Base-by-base conservation (phyloP, 176 grass and related monocot species). In the Phyllostachys edulis region DNA sequence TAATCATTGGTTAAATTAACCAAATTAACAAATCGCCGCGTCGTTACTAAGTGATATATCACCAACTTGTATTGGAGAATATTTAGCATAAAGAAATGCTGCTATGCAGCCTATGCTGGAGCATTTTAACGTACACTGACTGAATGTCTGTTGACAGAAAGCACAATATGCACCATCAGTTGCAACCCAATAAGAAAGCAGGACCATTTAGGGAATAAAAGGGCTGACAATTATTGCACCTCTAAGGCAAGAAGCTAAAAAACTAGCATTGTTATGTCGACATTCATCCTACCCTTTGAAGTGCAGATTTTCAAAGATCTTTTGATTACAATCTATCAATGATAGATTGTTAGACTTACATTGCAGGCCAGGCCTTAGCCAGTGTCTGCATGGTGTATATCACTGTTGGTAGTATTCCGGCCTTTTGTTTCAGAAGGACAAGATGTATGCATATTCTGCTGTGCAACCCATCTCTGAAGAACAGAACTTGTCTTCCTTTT, bases 151-250 rank as follows among this genome's bases (percentile, higher is more conserved):
- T 51, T 51, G 80, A 88, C 65, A 88, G 14, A 63, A 63, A 3
- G 37, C 46, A 78, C 74, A 83, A 72, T 71, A 40, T 71, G 80
- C 66, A 78, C 66, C 66, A 37, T 78, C 73, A 78, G 79, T 59
- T 82, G 52, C 63, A 77, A 41, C 12, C 4, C 54, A 83, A 34
- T 52, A 54, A 82, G 12, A 26, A 82, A 44, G 52, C 6, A 57
- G 67, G 34, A 57, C 60, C 36, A 46, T 38, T 66, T 84, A 71
- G 1, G 36, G 6, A 79, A 79, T 20, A 77, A 9, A 27, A 27
- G 2, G 32, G 9, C 18, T 12, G 7, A 82, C 26, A 42, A 82
- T 70, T 69, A 77, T 34, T 77, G 64, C 18, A 71, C 21, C 32
- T 75, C 16, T 56, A 80, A 80, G 59, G 23, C 50, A 75, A 66